These are phyloP conservation scores for Endothia cerciana DNA, from an alignment of 2,329 filamentous ascomycete species.

Conservation along the genomic window DNA sequence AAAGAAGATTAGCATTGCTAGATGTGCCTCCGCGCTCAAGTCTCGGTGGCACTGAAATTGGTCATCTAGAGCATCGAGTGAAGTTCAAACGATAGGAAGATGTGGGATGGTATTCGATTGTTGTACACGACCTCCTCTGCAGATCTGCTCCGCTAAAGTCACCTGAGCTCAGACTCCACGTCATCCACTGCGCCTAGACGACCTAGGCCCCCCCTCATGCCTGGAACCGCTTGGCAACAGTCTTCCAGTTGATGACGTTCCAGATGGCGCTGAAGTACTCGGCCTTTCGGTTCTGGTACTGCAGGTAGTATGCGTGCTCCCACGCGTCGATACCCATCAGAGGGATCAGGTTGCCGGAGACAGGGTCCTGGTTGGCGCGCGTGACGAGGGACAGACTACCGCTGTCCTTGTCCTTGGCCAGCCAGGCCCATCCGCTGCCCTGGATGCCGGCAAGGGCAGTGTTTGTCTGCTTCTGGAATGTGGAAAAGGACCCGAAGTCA, in stretches of 20 bases:
- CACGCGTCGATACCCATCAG: slow-evolving; percentile 90
- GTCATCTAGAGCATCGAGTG: not conserved
- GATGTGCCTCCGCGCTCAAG: not conserved
- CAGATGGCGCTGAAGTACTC: slow-evolving; percentile 94
- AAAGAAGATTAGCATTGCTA: not conserved
- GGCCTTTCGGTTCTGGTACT: slow-evolving; percentile 96
- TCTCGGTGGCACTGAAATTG: not conserved
- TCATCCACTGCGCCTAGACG: not conserved
- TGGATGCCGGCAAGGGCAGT: slow-evolving; percentile 74
- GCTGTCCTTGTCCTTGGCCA: slow-evolving; percentile 71
- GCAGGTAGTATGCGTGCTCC: slow-evolving; percentile 95
- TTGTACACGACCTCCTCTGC: not conserved
- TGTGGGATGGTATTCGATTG: not conserved
- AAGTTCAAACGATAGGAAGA: not conserved
- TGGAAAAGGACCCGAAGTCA: slow-evolving; percentile 69
- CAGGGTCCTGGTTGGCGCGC: slow-evolving; percentile 86
- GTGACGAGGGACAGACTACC: slow-evolving; percentile 68
- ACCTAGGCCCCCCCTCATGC: slow-evolving; percentile 34
- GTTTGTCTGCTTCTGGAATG: slow-evolving; percentile 70
- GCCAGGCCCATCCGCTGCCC: slow-evolving; percentile 90
- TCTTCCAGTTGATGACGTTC: slow-evolving; percentile 96
- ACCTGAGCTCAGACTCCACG: not conserved
- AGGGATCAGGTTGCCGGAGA: slow-evolving; percentile 80
- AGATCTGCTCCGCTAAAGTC: not conserved
- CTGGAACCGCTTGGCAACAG: slow-evolving; percentile 74